Conservation (phyloP, 768 basidiomycete genomes). For the Kondoa malvinella region DNA sequence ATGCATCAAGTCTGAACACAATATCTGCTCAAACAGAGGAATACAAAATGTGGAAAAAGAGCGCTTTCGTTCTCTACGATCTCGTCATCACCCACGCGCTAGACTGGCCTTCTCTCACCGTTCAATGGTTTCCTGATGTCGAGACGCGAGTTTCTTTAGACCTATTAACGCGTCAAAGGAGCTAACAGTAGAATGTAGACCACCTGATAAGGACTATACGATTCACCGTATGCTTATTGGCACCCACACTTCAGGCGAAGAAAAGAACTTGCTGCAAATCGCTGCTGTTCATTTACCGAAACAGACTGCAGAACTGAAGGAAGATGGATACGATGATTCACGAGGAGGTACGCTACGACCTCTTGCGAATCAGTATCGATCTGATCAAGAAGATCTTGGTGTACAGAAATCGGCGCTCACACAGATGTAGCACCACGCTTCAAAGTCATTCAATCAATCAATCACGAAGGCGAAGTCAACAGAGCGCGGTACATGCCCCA, state of each 20-base stretch:
- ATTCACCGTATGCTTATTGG: conserved; percentile 85
- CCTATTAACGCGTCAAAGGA: neutral
- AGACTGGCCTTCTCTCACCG: conserved; percentile 94
- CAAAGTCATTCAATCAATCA: conserved; percentile 80
- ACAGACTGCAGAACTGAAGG: conserved; percentile 62
- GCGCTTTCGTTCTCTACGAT: conserved; percentile 94
- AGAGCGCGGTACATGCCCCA: conserved; percentile 98
- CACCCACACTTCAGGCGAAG: conserved; percentile 89
- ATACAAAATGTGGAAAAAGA: conserved; percentile 34
- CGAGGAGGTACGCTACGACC: conserved; percentile 42
- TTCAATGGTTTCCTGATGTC: conserved; percentile 97
- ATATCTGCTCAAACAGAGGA: conserved; percentile 17
- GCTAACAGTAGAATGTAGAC: conserved; percentile 38
- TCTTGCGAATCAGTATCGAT: neutral
- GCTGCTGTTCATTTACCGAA: conserved; percentile 86
- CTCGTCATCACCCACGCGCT: conserved; percentile 91
- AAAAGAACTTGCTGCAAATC: conserved; percentile 87
- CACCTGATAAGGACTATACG: conserved; percentile 81
- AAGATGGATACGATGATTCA: conserved; percentile 71
- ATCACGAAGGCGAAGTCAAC: conserved; percentile 90
- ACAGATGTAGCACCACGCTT: conserved; percentile 69
- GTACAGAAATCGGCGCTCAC: conserved; percentile 75
- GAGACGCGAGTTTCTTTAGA: conserved; percentile 48
- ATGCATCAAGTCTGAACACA: no score
- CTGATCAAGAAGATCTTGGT: neutral